phyloP scores from a whole-genome alignment of 352 stramenopile genomes.

The Phytophthora constricta region DNA sequence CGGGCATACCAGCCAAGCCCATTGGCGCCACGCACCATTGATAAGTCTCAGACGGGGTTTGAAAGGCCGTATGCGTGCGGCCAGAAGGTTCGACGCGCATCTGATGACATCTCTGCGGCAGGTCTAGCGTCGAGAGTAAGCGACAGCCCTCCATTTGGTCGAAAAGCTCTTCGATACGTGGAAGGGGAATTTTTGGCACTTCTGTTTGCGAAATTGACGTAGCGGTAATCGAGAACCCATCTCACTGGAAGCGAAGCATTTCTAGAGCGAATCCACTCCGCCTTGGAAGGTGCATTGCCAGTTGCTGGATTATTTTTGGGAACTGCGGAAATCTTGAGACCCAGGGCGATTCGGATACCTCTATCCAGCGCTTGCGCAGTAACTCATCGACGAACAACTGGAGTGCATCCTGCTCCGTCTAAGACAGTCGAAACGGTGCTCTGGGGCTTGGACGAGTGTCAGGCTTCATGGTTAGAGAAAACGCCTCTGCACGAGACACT shows the following conservation, averaged over 20 bases:
- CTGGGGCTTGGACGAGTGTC: slow-evolving; percentile 16
- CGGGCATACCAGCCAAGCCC: slow-evolving; percentile 46
- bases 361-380: slow-evolving; percentile 26
- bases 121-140: slow-evolving; percentile 34
- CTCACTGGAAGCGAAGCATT: slow-evolving; percentile 16
- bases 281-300: slow-evolving; percentile 7
- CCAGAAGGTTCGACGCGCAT: slow-evolving; percentile 17
- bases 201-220: slow-evolving; percentile 14
- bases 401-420: slow-evolving; percentile 16
- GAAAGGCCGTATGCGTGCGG: slow-evolving; percentile 42
- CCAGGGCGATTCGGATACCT: slow-evolving; percentile 34
- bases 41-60: slow-evolving; percentile 41
- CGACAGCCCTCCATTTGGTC: slow-evolving; percentile 17
- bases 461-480: slow-evolving; percentile 31
- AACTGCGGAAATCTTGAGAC: slow-evolving; percentile 36
- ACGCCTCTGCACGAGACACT: slow-evolving; percentile 14
- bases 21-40: slow-evolving; percentile 55
- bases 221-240: slow-evolving; percentile 28
- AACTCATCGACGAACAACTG: slow-evolving; percentile 20
- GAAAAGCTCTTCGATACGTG: slow-evolving; percentile 24
- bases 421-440: slow-evolving; percentile 19
- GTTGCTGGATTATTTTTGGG: slow-evolving; percentile 25
- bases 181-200: slow-evolving; percentile 25
- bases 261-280: slow-evolving; percentile 22
- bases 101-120: slow-evolving; percentile 43